phyloP scores from a whole-genome alignment of 768 basidiomycete genomes.

The Coprinopsis strossmayeri region DNA sequence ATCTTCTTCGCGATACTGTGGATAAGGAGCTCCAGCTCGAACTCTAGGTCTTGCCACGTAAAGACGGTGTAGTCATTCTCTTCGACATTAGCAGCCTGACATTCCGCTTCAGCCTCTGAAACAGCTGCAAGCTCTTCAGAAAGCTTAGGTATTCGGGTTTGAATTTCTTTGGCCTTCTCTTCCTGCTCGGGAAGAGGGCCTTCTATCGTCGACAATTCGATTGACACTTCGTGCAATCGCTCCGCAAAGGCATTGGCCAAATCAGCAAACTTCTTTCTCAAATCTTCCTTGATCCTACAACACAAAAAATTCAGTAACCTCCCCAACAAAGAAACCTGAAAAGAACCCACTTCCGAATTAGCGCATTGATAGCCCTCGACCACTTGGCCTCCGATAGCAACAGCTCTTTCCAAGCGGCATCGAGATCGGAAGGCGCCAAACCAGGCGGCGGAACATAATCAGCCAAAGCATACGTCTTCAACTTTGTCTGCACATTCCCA shows the following conservation, averaged over 20 bases:
- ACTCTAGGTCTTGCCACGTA: slow-evolving; percentile 82
- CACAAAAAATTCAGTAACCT: background rate
- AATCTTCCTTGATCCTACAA: slow-evolving; percentile 70
- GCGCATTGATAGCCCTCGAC: slow-evolving; percentile 80
- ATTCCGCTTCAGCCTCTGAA: slow-evolving; percentile 63
- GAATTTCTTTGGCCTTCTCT: slow-evolving; percentile 49
- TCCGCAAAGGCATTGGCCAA: slow-evolving; percentile 73
- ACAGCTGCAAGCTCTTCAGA: slow-evolving; percentile 52
- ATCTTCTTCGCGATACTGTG: slow-evolving; percentile 84
- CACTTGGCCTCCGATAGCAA: slow-evolving; percentile 68
- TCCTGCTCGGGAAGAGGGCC: slow-evolving; percentile 77
- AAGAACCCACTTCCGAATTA: slow-evolving; percentile 66
- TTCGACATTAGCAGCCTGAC: slow-evolving; percentile 84
- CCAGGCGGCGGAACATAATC: slow-evolving; percentile 79
- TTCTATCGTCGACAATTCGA: slow-evolving; percentile 65
- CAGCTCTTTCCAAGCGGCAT: slow-evolving; percentile 68
- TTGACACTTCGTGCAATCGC: slow-evolving; percentile 57
- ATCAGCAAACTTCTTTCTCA: slow-evolving; percentile 72
- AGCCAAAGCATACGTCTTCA: slow-evolving; percentile 82
- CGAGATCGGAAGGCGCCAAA: slow-evolving; percentile 65
- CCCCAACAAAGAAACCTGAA: background rate
- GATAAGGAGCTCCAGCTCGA: slow-evolving; percentile 78
- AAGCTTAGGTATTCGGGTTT: slow-evolving; percentile 61
- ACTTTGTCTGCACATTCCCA: slow-evolving; percentile 89
- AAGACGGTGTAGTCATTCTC: slow-evolving; percentile 96